Evolutionary conservation across 306 rosid genomes (phyloP).

Genomic region (Gleditsia sinensis): DNA sequence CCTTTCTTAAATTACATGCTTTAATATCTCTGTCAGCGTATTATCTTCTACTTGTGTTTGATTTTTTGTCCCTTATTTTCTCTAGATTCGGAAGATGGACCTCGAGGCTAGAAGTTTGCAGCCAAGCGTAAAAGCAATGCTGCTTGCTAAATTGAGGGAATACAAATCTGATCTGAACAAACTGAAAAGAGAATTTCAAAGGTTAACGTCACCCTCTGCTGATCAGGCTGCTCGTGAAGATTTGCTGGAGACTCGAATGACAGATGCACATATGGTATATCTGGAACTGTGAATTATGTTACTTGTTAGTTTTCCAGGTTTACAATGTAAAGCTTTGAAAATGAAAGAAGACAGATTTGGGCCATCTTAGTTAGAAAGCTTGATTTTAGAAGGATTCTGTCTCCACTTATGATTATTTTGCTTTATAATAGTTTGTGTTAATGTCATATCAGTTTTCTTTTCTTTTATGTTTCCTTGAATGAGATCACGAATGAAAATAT

Average conservation of each 20-base stretch:
- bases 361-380: constrained; percentile 24
- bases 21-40: not conserved
- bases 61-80: not conserved
- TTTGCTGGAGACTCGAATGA: constrained; percentile 71
- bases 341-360: constrained; percentile 3
- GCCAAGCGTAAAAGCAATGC: constrained; percentile 75
- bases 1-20: not conserved
- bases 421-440: not conserved
- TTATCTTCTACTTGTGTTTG: constrained; percentile 14
- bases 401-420: not conserved
- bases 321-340: not conserved
- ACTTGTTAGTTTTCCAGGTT: constrained; percentile 21
- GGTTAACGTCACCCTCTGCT: constrained; percentile 71
- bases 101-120: constrained; percentile 90
- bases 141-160: constrained; percentile 87
- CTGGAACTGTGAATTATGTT: constrained; percentile 14
- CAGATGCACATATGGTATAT: constrained; percentile 59
- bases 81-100: constrained; percentile 89
- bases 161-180: constrained; percentile 82
- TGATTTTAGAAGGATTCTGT: not conserved
- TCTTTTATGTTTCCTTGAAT: not conserved
- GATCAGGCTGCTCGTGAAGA: constrained; percentile 77
- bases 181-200: constrained; percentile 78
- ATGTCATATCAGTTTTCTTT: constrained; percentile 5
- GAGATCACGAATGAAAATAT: constrained; percentile 20